Evolutionary conservation across 768 basidiomycete species (phyloP).

Genomic region (Austroboletus eburneus): DNA sequence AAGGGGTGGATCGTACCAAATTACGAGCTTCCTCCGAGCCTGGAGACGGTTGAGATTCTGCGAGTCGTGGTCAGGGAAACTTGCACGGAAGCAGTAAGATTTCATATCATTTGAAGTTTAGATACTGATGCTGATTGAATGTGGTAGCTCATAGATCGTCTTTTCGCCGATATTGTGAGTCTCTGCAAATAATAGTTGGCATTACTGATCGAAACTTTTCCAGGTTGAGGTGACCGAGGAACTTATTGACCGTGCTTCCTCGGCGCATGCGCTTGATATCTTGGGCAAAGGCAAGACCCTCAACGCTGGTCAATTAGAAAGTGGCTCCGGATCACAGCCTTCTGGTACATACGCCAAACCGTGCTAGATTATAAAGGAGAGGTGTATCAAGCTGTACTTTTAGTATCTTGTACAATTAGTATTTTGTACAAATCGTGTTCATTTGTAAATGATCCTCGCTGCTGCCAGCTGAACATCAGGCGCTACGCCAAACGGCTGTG

Average conservation of each 20-base stretch:
- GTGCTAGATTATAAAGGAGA: slow-evolving; percentile 39
- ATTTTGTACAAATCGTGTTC: too few species aligned
- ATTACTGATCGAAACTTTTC: slow-evolving; percentile 1
- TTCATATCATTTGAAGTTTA: slow-evolving; percentile 18
- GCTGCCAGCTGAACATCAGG: too few species aligned
- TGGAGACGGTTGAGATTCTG: slow-evolving; percentile 51
- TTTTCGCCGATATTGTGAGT: slow-evolving; percentile 67
- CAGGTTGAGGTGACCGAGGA: slow-evolving; percentile 65
- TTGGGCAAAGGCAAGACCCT: slow-evolving; percentile 29
- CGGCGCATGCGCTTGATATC: slow-evolving; percentile 48
- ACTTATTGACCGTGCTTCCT: slow-evolving; percentile 43
- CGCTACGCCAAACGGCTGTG: too few species aligned
- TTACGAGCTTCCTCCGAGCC: slow-evolving; percentile 53
- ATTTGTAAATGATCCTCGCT: too few species aligned
- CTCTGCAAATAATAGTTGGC: neutral
- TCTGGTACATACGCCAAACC: slow-evolving; percentile 67
- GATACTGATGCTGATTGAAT: slow-evolving; percentile 24
- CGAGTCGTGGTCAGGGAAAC: slow-evolving; percentile 61
- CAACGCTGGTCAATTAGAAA: slow-evolving; percentile 43
- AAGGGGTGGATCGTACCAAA: slow-evolving; percentile 60
- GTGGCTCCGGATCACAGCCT: slow-evolving; percentile 42
- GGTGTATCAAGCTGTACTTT: neutral
- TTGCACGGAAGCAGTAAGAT: slow-evolving; percentile 44
- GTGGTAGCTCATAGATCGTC: slow-evolving; percentile 53
- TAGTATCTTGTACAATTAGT: too few species aligned